Base-by-base conservation (phyloP, 1,139 yeast species). In the Candida neerlandica region DNA sequence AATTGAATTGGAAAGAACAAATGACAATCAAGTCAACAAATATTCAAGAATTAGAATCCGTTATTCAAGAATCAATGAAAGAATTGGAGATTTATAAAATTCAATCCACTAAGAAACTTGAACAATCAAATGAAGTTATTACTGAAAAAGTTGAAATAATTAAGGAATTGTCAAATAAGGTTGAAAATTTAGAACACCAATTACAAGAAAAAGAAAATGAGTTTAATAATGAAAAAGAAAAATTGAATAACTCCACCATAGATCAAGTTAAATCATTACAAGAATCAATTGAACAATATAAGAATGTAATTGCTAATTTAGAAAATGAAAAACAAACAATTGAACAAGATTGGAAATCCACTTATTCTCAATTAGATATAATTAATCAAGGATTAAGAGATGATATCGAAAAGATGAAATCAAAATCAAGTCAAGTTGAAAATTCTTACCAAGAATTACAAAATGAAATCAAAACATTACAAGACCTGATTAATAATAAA, bases 41-140 rank as follows among this genome's bases (percentile, higher is more conserved):
- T 14, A 42, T 45, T 16, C 30, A 19, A 14, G 34, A 42, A 32
- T 45, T 48, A 12, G 40, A 37, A 16, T 14, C 14, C 7, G 10
- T 14, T 18, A 43, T 39, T 23, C 30, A 32, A 46, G 2, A 5
- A 14, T 37, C 29, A 14, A 15, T 21, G 5, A 29, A 42, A 11
- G 33, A 21, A 15, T 34, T 41, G 21, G 15, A 37, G 19, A 30
- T 37, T 9, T 16, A 16, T 5, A 15, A 35, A n/a, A 35, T 37
- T 23, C 26, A 29, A 10, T 14, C 11, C 4, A 14, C 11, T 12
- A 43, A 43, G 11, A 48, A 51, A 19, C 16, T 47, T 14, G 16
- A 18, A 2, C 23, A 35, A 18, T 45, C 47, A 19, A 38, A 40
- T 9, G 41, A 46, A n/a, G n/a, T n/a, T n/a, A n/a, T 43, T 46